Evolutionary conservation across 2,329 filamentous ascomycete species (phyloP).

Genomic region (Neofusicoccum sp.): DNA sequence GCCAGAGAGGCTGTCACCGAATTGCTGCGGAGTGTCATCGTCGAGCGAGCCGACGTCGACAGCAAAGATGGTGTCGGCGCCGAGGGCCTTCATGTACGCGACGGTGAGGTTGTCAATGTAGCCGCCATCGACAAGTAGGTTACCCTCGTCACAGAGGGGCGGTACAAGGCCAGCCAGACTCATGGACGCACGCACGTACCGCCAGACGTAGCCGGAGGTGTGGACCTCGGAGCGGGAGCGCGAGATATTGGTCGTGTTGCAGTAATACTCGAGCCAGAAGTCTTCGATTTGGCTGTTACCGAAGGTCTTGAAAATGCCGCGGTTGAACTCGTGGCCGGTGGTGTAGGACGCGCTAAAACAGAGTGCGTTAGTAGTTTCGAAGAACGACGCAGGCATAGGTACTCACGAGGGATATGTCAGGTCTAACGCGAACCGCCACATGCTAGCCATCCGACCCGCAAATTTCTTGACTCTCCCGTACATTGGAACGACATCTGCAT

Average conservation of each 20-base stretch:
- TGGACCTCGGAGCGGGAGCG: constrained; percentile 90
- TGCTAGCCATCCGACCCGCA: constrained; percentile 94
- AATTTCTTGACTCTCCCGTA: constrained; percentile 97
- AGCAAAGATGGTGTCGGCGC: constrained; percentile 91
- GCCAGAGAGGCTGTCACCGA: constrained; percentile 90
- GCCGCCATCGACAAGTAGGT: constrained; percentile 92
- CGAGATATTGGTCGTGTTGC: constrained; percentile 98
- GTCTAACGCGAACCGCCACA: constrained; percentile 97
- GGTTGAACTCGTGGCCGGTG: constrained; percentile 97
- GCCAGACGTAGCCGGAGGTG: constrained; percentile 94
- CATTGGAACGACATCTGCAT: constrained; percentile 95
- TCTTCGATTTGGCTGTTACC: constrained; percentile 97
- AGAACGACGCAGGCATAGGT: neutral
- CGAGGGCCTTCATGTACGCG: constrained; percentile 92
- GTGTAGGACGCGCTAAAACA: constrained; percentile 90
- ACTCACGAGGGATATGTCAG: constrained; percentile 82
- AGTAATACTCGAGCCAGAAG: constrained; percentile 98
- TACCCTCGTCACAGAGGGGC: constrained; percentile 92
- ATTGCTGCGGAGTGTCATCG: constrained; percentile 85
- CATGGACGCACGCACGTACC: constrained; percentile 96
- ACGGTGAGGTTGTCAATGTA: constrained; percentile 98
- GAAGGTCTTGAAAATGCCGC: constrained; percentile 97
- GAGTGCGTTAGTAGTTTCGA: neutral
- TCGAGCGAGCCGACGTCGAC: constrained; percentile 92
- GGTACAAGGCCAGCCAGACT: constrained; percentile 89